phyloP scores from a whole-genome alignment of 176 grass and related monocot genomes.

The Triticum turgidum region DNA sequence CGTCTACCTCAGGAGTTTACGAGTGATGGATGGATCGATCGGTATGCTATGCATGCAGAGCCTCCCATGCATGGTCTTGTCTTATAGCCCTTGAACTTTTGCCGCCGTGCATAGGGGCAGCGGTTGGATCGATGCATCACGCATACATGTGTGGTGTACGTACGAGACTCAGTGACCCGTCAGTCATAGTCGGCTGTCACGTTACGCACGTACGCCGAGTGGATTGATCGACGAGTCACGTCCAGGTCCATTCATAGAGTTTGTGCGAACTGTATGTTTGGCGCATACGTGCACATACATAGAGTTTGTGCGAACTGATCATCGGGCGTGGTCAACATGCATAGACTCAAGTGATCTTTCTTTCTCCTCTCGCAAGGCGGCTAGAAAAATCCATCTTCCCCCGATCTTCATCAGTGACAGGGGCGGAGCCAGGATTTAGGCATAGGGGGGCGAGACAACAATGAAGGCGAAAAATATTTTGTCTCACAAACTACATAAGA shows the following conservation, averaged over 20 bases:
- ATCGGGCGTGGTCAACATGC: too few relatives aligned
- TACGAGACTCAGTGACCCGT: background rate
- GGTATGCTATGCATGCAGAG: background rate
- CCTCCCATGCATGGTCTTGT: background rate
- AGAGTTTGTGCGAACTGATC: too few relatives aligned
- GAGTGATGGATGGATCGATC: background rate
- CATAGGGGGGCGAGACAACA: too few relatives aligned
- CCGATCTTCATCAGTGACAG: too few relatives aligned
- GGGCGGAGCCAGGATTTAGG: too few relatives aligned
- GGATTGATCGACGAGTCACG: background rate
- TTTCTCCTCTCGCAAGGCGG: too few relatives aligned
- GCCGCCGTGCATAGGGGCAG: background rate
- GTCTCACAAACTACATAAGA: too few relatives aligned
- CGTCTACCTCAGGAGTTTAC: background rate
- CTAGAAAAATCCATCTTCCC: too few relatives aligned
- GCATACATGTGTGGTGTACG: background rate
- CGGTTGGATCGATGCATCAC: background rate
- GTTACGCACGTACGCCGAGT: background rate
- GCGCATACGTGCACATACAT: too few relatives aligned
- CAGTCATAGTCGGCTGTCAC: background rate
- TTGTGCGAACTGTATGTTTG: background rate
- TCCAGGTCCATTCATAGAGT: background rate
- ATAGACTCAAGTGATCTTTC: too few relatives aligned
- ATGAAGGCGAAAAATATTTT: too few relatives aligned
- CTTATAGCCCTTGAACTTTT: background rate